Conservation (phyloP, 805 yeast genomes). For the Maudiozyma serrabonitensis region DNA sequence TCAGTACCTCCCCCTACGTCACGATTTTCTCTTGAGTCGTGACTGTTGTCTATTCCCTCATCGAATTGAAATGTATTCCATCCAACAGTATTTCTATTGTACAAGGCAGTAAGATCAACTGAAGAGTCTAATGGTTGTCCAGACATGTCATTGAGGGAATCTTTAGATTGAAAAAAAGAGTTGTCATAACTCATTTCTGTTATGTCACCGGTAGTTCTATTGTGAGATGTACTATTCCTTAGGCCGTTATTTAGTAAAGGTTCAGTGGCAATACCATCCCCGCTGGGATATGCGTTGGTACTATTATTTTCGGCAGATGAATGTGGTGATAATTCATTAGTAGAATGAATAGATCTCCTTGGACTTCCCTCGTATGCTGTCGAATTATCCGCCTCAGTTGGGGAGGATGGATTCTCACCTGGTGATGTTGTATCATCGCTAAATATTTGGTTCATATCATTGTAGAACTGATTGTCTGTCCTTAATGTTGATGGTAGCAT, state of each 20-base stretch:
- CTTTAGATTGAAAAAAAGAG: conserved; percentile 23
- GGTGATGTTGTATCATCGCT: conserved; percentile 3
- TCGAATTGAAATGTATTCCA: conserved; percentile 22
- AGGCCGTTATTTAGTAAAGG: conserved; percentile 18
- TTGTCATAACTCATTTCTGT: conserved; percentile 11
- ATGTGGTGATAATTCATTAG: conserved; percentile 10
- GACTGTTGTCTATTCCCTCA: not conserved
- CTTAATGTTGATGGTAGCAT: conserved; percentile 24
- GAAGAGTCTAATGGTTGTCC: conserved; percentile 23
- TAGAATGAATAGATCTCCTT: conserved; percentile 3
- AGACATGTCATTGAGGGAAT: conserved; percentile 17
- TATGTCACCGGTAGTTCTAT: not conserved
- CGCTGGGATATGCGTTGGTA: conserved; percentile 2
- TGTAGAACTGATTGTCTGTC: conserved; percentile 16
- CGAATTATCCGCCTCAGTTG: not conserved
- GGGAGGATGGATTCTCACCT: not conserved
- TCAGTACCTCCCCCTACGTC: not conserved
- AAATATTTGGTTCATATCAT: conserved; percentile 20
- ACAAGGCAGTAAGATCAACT: conserved; percentile 32
- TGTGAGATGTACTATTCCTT: not conserved
- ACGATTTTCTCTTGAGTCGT: not conserved
- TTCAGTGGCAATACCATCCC: conserved; percentile 8
- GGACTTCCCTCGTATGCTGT: conserved; percentile 3
- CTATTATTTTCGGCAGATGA: conserved; percentile 15
- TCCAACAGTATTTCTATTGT: conserved; percentile 18